These are phyloP conservation scores for Gamsiella multidivaricata DNA, from an alignment of 192 early-diverging fungal genomes.

Conservation along the genomic window DNA sequence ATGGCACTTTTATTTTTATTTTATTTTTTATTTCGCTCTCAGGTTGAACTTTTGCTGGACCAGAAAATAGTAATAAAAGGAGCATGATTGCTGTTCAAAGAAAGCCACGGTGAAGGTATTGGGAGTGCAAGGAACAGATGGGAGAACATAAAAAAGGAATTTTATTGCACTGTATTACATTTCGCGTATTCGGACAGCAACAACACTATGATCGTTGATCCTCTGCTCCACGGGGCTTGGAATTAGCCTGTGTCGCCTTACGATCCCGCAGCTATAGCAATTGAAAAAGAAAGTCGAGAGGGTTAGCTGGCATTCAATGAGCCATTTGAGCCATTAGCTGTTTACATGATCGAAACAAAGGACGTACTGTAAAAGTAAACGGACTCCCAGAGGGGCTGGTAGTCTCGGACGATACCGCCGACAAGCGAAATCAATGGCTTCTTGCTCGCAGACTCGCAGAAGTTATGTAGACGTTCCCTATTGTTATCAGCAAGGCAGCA, in stretches of 20 bases:
- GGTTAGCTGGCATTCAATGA: neutral
- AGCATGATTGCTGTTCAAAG: conserved; percentile 21
- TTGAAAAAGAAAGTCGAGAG: neutral
- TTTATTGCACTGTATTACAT: too few species aligned
- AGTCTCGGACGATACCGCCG: conserved; percentile 84
- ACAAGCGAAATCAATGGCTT: conserved; percentile 84
- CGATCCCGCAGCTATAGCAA: conserved; percentile 24
- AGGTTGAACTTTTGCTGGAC: neutral
- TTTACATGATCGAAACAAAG: neutral
- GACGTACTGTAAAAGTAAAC: conserved; percentile 86
- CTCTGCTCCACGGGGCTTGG: neutral
- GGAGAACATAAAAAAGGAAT: too few species aligned
- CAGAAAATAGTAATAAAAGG: conserved; percentile 26
- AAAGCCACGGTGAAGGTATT: neutral
- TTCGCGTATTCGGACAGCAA: too few species aligned
- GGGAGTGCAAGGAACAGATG: neutral
- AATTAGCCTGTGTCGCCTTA: too few species aligned
- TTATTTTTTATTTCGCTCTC: neutral
- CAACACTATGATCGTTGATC: too few species aligned
- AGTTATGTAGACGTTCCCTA: conserved; percentile 70
- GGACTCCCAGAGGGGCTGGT: conserved; percentile 90
- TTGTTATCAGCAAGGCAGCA: neutral
- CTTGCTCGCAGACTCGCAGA: conserved; percentile 73
- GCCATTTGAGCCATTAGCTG: neutral
- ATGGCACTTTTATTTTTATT: conserved; percentile 1